These are phyloP conservation scores for Gossypium arboreum DNA, from an alignment of 345 rosid genomes.

Conservation along the genomic window DNA sequence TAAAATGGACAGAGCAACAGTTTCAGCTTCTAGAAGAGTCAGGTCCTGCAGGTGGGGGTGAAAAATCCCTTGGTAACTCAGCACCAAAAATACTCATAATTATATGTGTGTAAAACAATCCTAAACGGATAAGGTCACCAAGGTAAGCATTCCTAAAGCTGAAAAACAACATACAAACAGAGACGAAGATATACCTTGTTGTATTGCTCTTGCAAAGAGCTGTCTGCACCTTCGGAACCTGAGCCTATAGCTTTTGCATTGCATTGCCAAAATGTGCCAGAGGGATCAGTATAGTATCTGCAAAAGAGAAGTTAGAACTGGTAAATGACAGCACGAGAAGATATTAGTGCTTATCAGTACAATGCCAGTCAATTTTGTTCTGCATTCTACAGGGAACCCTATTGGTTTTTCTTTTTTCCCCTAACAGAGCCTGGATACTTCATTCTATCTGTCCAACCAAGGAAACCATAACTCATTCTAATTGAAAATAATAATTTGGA, in stretches of 20 bases:
- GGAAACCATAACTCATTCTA: neutral
- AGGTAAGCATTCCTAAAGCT: neutral
- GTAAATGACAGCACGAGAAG: neutral
- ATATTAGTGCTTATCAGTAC: neutral
- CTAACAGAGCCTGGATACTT: neutral
- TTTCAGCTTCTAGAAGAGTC: constrained; percentile 84
- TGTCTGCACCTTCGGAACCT: constrained; percentile 98
- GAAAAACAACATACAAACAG: neutral
- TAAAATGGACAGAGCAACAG: constrained; percentile 76
- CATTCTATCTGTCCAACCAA: neutral
- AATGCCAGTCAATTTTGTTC: neutral
- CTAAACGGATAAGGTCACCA: neutral
- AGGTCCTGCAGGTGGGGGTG: constrained; percentile 46
- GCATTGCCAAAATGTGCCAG: constrained; percentile 99
- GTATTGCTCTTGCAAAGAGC: constrained; percentile 92
- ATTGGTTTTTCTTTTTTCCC: neutral
- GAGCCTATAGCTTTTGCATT: constrained; percentile 98
- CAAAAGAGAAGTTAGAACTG: constrained; percentile 10
- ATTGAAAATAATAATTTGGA: neutral
- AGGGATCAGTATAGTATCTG: constrained; percentile 94
- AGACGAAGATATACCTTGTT: constrained; percentile 55
- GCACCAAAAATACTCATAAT: neutral
- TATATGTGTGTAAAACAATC: no score
- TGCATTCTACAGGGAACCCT: neutral
- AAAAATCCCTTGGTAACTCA: neutral